These are phyloP conservation scores for Pyrenula massariospora DNA, from an alignment of 495 filamentous ascomycete species.

Conservation along the genomic window DNA sequence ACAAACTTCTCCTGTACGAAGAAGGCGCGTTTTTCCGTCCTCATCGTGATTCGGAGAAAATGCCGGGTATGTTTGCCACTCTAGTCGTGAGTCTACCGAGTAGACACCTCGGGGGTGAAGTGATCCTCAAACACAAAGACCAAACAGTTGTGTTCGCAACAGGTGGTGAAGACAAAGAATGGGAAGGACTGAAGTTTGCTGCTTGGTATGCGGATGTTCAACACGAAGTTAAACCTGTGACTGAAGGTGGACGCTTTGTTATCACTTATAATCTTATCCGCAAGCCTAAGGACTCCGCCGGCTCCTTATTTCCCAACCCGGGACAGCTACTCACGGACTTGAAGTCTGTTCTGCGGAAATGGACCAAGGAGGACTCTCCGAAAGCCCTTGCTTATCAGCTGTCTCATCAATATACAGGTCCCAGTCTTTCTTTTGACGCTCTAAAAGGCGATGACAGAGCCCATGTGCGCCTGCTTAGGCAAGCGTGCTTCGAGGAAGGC, in stretches of 20 bases:
- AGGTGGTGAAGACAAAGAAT: slow-evolving; percentile 13
- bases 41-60: slow-evolving; percentile 43
- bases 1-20: slow-evolving; percentile 47
- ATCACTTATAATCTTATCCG: slow-evolving; percentile 44
- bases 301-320: background rate
- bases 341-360: background rate
- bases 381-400: slow-evolving; percentile 23
- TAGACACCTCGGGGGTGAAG: slow-evolving; percentile 34
- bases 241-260: slow-evolving; percentile 35
- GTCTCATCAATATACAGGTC: slow-evolving; percentile 35
- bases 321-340: background rate
- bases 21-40: slow-evolving; percentile 40
- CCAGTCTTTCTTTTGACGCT: slow-evolving; percentile 18
- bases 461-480: slow-evolving; percentile 13
- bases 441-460: slow-evolving; percentile 30
- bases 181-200: slow-evolving; percentile 19
- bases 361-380: background rate
- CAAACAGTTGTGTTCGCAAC: slow-evolving; percentile 19
- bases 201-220: slow-evolving; percentile 45
- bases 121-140: slow-evolving; percentile 29
- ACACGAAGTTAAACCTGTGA: slow-evolving; percentile 39
- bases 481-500: slow-evolving; percentile 17
- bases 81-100: slow-evolving; percentile 43
- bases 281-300: background rate
- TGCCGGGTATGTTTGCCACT: slow-evolving; percentile 44